phyloP scores from a whole-genome alignment of 495 filamentous ascomycete genomes.

The Trypethelium eluteriae region DNA sequence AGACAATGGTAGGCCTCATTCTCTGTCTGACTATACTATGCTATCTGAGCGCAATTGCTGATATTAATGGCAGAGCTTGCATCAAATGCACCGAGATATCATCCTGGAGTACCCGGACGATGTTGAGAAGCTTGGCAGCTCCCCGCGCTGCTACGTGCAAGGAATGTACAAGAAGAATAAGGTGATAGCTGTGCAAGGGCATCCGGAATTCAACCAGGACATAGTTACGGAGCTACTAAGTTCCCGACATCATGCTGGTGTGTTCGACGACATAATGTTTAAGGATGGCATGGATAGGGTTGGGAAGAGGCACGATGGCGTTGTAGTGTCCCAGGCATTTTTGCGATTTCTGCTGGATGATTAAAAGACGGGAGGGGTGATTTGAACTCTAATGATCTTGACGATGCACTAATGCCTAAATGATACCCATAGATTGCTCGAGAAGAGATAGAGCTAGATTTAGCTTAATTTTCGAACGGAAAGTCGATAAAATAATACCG shows the following conservation, averaged over 20 bases:
- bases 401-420: conserved; percentile 2
- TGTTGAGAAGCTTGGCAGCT: conserved; percentile 57
- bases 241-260: conserved; percentile 49
- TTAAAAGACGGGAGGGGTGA: conserved; percentile 10
- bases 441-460: background rate
- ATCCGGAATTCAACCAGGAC: conserved; percentile 76
- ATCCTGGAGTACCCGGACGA: conserved; percentile 57
- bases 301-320: conserved; percentile 63
- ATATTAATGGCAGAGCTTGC: conserved; percentile 52
- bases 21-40: conserved; percentile 11
- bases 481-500: background rate
- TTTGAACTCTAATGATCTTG: background rate
- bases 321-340: conserved; percentile 59
- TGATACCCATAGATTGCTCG: background rate
- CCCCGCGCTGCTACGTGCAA: conserved; percentile 63
- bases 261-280: conserved; percentile 58
- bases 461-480: background rate
- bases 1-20: conserved; percentile 15
- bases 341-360: conserved; percentile 63
- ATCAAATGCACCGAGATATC: conserved; percentile 87
- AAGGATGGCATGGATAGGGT: conserved; percentile 61
- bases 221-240: conserved; percentile 66
- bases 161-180: conserved; percentile 64
- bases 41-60: conserved; percentile 15
- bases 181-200: conserved; percentile 78